phyloP scores from a whole-genome alignment of 179 eudicot genomes.

The Heliamphora pulchella region DNA sequence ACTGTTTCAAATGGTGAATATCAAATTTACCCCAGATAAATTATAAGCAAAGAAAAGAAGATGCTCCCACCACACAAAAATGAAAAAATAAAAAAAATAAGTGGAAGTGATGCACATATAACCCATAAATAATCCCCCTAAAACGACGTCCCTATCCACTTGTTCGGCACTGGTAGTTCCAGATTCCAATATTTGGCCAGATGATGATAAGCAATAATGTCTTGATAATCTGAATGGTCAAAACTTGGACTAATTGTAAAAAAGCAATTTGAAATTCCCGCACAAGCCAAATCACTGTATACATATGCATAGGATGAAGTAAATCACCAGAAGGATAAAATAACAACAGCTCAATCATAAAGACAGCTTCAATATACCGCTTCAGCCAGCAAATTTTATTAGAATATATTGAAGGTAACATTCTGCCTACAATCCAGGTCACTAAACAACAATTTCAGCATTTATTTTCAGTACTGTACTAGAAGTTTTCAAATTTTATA shows the following conservation, averaged over 20 bases:
- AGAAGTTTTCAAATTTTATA: neutral
- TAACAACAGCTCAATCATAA: neutral
- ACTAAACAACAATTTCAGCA: constrained; percentile 1
- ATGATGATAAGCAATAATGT: neutral
- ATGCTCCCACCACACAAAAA: neutral
- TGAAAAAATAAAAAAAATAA: neutral
- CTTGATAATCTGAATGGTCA: neutral
- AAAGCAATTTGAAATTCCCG: neutral
- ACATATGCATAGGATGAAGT: neutral
- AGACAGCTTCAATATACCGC: neutral
- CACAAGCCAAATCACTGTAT: neutral
- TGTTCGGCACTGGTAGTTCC: neutral
- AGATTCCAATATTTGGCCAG: neutral
- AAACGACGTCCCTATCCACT: neutral
- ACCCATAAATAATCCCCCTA: neutral
- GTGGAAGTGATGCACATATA: neutral
- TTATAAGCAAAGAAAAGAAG: neutral
- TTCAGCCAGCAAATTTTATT: neutral
- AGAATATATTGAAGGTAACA: neutral
- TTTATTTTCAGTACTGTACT: neutral
- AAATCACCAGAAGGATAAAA: neutral
- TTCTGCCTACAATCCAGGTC: neutral
- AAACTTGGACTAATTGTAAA: neutral
- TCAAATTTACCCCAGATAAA: neutral
- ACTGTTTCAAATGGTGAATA: neutral